These are phyloP conservation scores for Choanephora cucurbitarum DNA, from an alignment of 371 early-diverging fungal species.

Conservation along the genomic window DNA sequence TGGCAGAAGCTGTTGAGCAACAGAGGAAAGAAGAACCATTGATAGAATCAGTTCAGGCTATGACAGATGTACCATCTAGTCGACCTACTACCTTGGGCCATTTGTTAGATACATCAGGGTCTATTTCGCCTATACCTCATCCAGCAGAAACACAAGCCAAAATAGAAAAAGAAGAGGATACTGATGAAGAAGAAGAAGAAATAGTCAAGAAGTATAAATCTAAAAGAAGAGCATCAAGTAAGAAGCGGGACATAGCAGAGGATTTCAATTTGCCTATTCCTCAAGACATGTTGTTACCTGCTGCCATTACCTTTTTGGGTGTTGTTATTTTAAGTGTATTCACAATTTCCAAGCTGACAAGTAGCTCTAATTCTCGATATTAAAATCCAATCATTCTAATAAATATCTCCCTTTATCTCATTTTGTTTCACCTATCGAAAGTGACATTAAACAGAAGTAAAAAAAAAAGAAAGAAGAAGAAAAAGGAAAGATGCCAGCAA, in stretches of 20 bases:
- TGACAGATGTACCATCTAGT: slow-evolving; percentile 12
- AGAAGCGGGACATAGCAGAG: slow-evolving; percentile 14
- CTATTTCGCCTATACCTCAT: too few relatives aligned
- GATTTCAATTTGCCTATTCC: slow-evolving; percentile 43
- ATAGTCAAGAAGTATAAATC: slow-evolving; percentile 3
- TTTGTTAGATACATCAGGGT: background rate
- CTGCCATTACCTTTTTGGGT: slow-evolving; percentile 58
- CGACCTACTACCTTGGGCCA: slow-evolving; percentile 22
- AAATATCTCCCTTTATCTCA: too few relatives aligned
- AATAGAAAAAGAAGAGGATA: slow-evolving; percentile 4
- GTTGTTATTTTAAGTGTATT: slow-evolving; percentile 59
- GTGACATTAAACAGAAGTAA: too few relatives aligned
- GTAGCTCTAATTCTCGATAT: slow-evolving; percentile 13
- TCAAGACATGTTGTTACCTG: slow-evolving; percentile 57
- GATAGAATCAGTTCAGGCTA: background rate
- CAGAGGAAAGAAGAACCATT: slow-evolving; percentile 10
- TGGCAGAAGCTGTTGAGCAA: slow-evolving; percentile 17
- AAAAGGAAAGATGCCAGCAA: too few relatives aligned
- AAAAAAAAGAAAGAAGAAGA: too few relatives aligned
- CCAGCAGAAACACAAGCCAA: background rate
- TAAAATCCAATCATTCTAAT: background rate
- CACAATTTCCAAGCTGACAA: slow-evolving; percentile 45
- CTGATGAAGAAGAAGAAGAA: slow-evolving; percentile 12
- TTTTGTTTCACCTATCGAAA: too few relatives aligned
- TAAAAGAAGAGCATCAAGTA: slow-evolving; percentile 5